Conservation (phyloP, 345 rosid species). For the Bruguiera sexangula region DNA sequence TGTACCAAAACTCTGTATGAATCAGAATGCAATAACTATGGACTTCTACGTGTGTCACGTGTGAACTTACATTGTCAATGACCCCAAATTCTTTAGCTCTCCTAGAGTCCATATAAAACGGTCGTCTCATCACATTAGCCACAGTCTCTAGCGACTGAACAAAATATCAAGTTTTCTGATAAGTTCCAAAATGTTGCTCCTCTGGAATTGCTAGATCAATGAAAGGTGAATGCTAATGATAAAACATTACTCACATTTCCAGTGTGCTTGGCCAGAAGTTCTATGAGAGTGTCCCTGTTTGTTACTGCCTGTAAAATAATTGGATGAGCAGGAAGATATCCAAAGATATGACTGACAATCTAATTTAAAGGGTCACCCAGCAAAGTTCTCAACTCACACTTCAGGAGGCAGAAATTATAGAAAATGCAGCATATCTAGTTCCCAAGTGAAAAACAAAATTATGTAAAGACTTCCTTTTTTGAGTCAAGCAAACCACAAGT, state of each 20-base stretch:
- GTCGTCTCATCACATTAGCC: slow-evolving; percentile 58
- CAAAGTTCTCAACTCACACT: background rate
- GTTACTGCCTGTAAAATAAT: slow-evolving; percentile 51
- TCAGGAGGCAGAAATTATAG: background rate
- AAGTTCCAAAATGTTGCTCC: slow-evolving; percentile 12
- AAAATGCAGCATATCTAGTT: background rate
- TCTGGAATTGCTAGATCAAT: background rate
- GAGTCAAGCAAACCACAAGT: background rate
- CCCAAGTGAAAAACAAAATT: background rate
- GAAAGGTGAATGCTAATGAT: slow-evolving; percentile 10
- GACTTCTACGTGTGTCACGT: no score
- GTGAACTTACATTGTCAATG: slow-evolving; percentile 60
- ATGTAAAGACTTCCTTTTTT: background rate
- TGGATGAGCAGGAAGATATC: background rate
- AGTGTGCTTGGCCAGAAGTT: slow-evolving; percentile 83
- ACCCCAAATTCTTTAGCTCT: slow-evolving; percentile 86
- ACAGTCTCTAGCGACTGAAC: slow-evolving; percentile 66
- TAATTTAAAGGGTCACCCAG: background rate
- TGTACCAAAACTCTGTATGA: background rate
- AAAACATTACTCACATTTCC: slow-evolving; percentile 55
- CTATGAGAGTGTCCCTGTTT: slow-evolving; percentile 63
- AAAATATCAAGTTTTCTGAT: slow-evolving; percentile 14
- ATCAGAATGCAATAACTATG: background rate
- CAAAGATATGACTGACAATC: background rate
- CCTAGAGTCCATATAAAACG: slow-evolving; percentile 64